phyloP scores from a whole-genome alignment of 345 rosid genomes.

The Salix exigua region DNA sequence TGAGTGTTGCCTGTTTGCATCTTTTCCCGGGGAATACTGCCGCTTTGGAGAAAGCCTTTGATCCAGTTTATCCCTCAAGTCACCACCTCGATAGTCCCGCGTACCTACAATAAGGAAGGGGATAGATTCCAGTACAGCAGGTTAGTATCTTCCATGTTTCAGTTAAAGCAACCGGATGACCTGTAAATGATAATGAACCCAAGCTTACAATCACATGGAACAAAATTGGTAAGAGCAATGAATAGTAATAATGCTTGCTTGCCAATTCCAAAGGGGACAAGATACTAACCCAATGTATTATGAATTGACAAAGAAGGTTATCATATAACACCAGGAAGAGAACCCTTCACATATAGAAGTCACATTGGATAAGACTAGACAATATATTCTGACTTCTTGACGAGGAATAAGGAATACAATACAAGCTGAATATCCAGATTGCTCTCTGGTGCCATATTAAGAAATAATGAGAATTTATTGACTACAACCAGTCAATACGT shows the following conservation, averaged over 20 bases:
- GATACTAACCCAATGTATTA: conserved; percentile 39
- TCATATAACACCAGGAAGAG: conserved; percentile 28
- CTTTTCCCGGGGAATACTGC: conserved; percentile 53
- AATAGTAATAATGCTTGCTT: conserved; percentile 53
- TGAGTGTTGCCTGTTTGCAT: conserved; percentile 38
- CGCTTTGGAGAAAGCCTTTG: conserved; percentile 60
- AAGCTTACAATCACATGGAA: conserved; percentile 51
- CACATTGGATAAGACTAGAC: conserved; percentile 28
- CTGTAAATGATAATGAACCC: conserved; percentile 22
- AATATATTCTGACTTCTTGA: conserved; percentile 36
- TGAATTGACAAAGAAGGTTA: conserved; percentile 37
- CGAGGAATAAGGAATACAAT: conserved; percentile 41
- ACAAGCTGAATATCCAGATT: conserved; percentile 22
- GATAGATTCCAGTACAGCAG: conserved; percentile 28
- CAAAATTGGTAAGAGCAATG: conserved; percentile 47
- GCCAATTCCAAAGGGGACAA: conserved; percentile 48
- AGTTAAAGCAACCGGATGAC: conserved; percentile 26
- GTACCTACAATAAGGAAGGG: conserved; percentile 51
- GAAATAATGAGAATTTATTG: conserved; percentile 26
- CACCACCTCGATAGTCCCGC: conserved; percentile 51
- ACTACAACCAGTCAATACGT: neutral
- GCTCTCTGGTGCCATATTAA: conserved; percentile 36
- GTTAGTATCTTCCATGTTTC: conserved; percentile 15
- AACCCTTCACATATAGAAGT: conserved; percentile 34
- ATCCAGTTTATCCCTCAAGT: conserved; percentile 81